phyloP scores from a whole-genome alignment of 2,329 filamentous ascomycete genomes.

The Cordyceps fumosorosea region DNA sequence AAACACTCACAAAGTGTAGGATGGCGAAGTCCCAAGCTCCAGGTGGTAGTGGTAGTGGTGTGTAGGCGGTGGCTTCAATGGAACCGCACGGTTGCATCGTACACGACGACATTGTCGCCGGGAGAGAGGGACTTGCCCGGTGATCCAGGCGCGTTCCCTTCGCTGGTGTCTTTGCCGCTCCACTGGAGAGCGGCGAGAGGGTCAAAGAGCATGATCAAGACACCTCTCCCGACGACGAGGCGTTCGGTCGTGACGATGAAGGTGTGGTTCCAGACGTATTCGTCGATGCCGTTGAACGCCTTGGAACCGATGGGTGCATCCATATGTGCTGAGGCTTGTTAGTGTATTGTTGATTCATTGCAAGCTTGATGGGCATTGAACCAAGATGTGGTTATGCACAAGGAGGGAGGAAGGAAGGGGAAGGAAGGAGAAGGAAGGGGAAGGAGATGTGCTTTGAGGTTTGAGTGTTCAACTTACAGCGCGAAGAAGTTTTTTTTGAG shows the following conservation, averaged over 20 bases:
- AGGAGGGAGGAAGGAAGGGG: too few species aligned
- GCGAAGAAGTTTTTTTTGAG: too few species aligned
- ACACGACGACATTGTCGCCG: neutral
- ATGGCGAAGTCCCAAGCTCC: too few species aligned
- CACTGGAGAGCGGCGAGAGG: neutral
- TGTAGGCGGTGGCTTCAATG: neutral
- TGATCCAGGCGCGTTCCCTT: neutral
- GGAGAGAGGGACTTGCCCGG: neutral
- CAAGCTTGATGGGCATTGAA: too few species aligned
- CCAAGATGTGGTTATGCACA: too few species aligned
- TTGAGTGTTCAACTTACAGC: too few species aligned
- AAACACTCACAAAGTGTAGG: too few species aligned
- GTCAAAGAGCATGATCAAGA: constrained; percentile 7
- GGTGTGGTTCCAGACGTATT: constrained; percentile 7
- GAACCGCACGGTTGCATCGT: constrained; percentile 7
- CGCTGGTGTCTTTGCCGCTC: neutral
- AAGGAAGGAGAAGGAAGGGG: too few species aligned
- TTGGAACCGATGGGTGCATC: neutral
- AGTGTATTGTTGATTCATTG: neutral
- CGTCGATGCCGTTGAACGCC: constrained; percentile 3
- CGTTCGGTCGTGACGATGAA: neutral
- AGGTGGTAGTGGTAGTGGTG: too few species aligned
- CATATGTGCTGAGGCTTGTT: neutral
- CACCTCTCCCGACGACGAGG: neutral
- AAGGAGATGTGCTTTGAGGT: too few species aligned